Evolutionary conservation across 495 filamentous ascomycete genomes (phyloP).

Genomic region (Pseudotulostoma volvatum): DNA sequence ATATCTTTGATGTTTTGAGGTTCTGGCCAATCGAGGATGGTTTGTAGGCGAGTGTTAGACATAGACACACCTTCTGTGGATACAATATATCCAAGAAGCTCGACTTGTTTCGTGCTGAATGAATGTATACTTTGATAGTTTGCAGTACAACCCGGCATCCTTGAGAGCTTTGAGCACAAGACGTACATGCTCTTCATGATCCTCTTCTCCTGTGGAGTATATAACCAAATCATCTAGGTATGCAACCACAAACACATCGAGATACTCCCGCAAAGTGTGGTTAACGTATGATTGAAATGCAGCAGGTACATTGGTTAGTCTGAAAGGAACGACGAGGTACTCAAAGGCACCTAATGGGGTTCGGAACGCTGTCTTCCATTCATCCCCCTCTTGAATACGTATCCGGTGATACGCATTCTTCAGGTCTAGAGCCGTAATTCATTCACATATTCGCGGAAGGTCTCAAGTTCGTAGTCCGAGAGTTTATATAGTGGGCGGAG

Average conservation of each 20-base stretch:
- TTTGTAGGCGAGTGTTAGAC: conserved; percentile 5
- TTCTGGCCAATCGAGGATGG: conserved; percentile 11
- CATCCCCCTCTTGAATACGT: neutral
- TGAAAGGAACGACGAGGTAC: neutral
- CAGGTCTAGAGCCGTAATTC: too few relatives aligned
- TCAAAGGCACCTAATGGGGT: neutral
- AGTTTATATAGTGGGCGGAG: too few relatives aligned
- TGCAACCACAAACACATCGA: neutral
- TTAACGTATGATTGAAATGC: neutral
- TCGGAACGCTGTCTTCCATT: neutral
- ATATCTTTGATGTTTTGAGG: conserved; percentile 6
- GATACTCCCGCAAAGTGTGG: neutral
- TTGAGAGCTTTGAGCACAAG: neutral
- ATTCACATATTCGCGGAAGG: too few relatives aligned
- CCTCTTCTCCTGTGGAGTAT: conserved; percentile 8
- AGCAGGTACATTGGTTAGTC: neutral
- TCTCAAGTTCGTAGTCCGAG: too few relatives aligned
- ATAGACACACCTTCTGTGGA: conserved; percentile 11
- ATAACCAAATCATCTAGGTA: conserved; percentile 7
- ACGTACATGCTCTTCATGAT: conserved; percentile 20
- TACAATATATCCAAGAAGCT: conserved; percentile 6
- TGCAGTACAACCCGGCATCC: neutral
- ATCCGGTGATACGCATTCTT: neutral
- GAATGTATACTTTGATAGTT: neutral
- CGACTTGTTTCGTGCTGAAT: neutral